Percentiles rank a stretch among this genome's conserved stretches.
Evolutionary conservation across 192 early-diverging fungal species (phyloP).

Genomic region (Coemansia sp.): DNA sequence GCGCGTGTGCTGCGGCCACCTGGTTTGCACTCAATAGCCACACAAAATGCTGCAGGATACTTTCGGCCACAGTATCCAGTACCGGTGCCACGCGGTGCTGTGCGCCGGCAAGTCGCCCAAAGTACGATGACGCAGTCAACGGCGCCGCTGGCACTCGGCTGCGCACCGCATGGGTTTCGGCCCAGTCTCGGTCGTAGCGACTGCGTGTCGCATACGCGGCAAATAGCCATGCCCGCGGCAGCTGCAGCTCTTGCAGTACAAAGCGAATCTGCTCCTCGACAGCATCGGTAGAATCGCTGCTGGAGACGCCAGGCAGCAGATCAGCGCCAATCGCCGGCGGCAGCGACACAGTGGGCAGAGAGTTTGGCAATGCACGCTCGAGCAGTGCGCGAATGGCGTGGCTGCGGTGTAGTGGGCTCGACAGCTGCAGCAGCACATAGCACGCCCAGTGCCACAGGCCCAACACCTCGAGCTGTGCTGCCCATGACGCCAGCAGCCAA

Average conservation of each 20-base stretch:
- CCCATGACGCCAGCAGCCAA: slow-evolving; percentile 61
- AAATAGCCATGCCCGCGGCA: slow-evolving; percentile 64
- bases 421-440: slow-evolving; percentile 73
- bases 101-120: background rate
- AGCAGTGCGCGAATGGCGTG: slow-evolving; percentile 47
- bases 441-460: slow-evolving; percentile 85
- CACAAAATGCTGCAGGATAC: slow-evolving; percentile 30
- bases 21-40: slow-evolving; percentile 54
- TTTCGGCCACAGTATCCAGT: slow-evolving; percentile 10
- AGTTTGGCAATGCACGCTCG: slow-evolving; percentile 28
- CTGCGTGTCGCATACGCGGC: slow-evolving; percentile 50
- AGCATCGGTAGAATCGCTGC: background rate
- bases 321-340: slow-evolving; percentile 10
- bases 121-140: background rate
- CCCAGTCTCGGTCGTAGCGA: slow-evolving; percentile 54
- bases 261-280: slow-evolving; percentile 52
- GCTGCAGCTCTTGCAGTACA: slow-evolving; percentile 57
- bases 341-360: slow-evolving; percentile 16
- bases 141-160: background rate
- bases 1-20: slow-evolving; percentile 47
- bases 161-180: background rate
- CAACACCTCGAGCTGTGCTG: slow-evolving; percentile 68
- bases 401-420: slow-evolving; percentile 43
- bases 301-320: background rate
- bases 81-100: background rate